These are phyloP conservation scores for Grosmannia penicillata DNA, from an alignment of 2,329 filamentous ascomycete genomes.

Conservation along the genomic window DNA sequence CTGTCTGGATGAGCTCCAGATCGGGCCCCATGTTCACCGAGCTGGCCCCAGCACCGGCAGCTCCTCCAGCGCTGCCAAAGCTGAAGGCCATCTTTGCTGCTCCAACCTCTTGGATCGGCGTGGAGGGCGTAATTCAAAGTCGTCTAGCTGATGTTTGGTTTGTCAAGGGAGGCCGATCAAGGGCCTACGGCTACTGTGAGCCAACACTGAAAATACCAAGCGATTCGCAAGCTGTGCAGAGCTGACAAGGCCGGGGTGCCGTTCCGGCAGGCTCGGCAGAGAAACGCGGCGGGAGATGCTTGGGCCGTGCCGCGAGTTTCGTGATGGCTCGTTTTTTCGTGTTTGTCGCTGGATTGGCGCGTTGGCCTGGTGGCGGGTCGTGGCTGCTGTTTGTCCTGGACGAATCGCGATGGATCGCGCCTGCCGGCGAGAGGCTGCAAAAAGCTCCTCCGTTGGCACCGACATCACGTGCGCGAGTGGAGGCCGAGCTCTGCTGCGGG, in stretches of 20 bases:
- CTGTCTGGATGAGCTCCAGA: conserved; percentile 66
- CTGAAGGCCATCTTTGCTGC: conserved; percentile 44
- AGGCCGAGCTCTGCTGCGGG: background rate
- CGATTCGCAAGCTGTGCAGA: too few species aligned
- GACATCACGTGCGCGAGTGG: background rate
- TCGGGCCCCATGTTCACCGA: conserved; percentile 39
- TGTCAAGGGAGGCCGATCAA: too few species aligned
- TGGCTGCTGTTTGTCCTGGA: background rate
- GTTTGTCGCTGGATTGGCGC: too few species aligned
- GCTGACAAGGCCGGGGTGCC: too few species aligned
- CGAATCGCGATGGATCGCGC: conserved; percentile 6
- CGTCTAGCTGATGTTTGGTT: background rate
- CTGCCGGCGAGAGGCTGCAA: background rate
- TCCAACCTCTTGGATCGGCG: background rate
- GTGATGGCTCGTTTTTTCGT: too few species aligned
- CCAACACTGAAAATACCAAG: too few species aligned
- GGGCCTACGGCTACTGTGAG: too few species aligned
- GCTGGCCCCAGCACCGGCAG: conserved; percentile 25
- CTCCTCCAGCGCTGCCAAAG: conserved; percentile 34
- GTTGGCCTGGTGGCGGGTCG: too few species aligned
- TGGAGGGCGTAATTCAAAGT: background rate
- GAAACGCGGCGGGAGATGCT: too few species aligned
- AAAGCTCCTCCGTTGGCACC: background rate
- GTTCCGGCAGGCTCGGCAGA: too few species aligned
- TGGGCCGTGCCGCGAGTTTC: too few species aligned